Percentiles rank a stretch among this genome's conserved stretches.
These are phyloP conservation scores for Pleomassaria siparia DNA, from an alignment of 2,329 filamentous ascomycete species.

Conservation along the genomic window DNA sequence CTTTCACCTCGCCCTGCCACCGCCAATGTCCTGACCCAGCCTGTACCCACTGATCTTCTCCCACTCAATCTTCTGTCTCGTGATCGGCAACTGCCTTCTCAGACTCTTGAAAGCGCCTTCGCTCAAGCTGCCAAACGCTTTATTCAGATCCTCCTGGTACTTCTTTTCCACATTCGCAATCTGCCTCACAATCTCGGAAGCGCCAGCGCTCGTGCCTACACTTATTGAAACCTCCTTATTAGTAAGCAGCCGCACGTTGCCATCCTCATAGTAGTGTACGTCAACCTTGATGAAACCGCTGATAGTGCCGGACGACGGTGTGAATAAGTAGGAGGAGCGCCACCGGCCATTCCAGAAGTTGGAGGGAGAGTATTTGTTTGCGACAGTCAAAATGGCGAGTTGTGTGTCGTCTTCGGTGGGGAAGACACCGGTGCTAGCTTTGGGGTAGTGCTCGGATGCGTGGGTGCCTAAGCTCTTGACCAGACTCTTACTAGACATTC, in stretches of 20 bases:
- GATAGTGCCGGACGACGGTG: conserved; percentile 66
- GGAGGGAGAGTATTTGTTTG: conserved; percentile 95
- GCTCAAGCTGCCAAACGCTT: conserved; percentile 81
- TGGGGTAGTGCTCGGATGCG: conserved; percentile 85
- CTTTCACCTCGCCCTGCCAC: conserved; percentile 45
- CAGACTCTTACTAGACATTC: conserved; percentile 69
- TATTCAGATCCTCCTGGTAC: conserved; percentile 95
- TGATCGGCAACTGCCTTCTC: conserved; percentile 90
- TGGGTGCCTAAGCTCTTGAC: conserved; percentile 76
- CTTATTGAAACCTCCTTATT: conserved; percentile 70
- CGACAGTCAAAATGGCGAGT: conserved; percentile 80
- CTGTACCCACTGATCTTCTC: conserved; percentile 95
- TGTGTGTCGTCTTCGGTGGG: conserved; percentile 74
- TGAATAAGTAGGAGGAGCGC: conserved; percentile 83
- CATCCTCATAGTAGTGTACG: conserved; percentile 99
- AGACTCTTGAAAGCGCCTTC: conserved; percentile 95
- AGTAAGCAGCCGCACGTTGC: conserved; percentile 92
- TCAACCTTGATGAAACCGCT: conserved; percentile 86
- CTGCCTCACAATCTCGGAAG: conserved; percentile 71
- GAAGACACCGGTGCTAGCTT: conserved; percentile 78
- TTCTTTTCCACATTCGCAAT: conserved; percentile 81
- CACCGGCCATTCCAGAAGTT: conserved; percentile 99
- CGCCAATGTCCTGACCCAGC: conserved; percentile 55
- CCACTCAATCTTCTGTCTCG: conserved; percentile 98
- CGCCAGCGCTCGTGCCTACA: conserved; percentile 60